Conservation (phyloP, 2,329 filamentous ascomycete genomes). For the Colletotrichum gigasporum region DNA sequence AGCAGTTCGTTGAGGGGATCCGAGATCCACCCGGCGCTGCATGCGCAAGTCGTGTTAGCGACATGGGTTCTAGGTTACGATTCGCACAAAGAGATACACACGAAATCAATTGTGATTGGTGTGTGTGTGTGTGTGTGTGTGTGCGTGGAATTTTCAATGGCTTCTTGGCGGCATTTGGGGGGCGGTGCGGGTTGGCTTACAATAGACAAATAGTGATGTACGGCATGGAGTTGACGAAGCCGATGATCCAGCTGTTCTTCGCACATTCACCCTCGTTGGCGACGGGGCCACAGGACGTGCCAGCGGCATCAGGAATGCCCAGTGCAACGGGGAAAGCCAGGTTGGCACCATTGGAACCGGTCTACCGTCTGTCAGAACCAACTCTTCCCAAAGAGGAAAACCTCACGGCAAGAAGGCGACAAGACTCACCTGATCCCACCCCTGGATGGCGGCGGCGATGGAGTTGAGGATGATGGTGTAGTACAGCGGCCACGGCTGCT, state of each 20-base stretch:
- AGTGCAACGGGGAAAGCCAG: constrained; percentile 54
- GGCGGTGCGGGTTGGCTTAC: constrained; percentile 42
- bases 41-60: background rate
- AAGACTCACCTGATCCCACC: constrained; percentile 49
- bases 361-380: too few relatives aligned
- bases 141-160: too few relatives aligned
- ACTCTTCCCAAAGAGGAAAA: too few relatives aligned
- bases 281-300: constrained; percentile 42
- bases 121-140: too few relatives aligned
- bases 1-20: constrained; percentile 68
- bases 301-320: constrained; percentile 48
- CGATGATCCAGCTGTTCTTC: constrained; percentile 68
- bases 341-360: constrained; percentile 58
- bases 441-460: constrained; percentile 63
- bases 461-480: constrained; percentile 61
- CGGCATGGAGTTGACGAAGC: constrained; percentile 64
- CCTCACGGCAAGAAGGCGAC: too few relatives aligned
- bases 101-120: too few relatives aligned
- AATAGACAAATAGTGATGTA: constrained; percentile 53
- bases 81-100: constrained; percentile 20
- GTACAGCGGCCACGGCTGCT: constrained; percentile 57
- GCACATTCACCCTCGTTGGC: constrained; percentile 47
- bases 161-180: too few relatives aligned
- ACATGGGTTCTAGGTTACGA: constrained; percentile 13
- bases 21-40: constrained; percentile 67